Conservation (phyloP, 1,284 basidiomycete species). For the Neonothopanus nambi region DNA sequence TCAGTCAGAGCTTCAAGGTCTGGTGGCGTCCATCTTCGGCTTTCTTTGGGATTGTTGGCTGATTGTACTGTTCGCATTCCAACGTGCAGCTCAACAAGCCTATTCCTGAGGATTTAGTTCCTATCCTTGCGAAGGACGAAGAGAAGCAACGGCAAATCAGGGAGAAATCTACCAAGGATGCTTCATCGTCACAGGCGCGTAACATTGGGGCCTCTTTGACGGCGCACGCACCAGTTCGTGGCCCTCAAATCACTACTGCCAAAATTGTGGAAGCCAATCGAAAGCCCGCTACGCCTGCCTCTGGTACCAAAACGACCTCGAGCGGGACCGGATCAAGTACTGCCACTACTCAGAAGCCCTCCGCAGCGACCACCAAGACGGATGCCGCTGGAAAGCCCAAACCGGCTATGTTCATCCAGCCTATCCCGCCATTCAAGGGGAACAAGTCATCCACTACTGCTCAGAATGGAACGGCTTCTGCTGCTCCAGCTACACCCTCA, state of each 20-base stretch:
- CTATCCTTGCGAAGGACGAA: slow-evolving; percentile 89
- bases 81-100: slow-evolving; percentile 80
- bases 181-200: slow-evolving; percentile 61
- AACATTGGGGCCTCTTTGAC: slow-evolving; percentile 50
- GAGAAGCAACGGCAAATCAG: slow-evolving; percentile 82
- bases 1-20: slow-evolving; percentile 93
- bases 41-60: neutral
- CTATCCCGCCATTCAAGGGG: slow-evolving; percentile 92
- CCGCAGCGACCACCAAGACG: slow-evolving; percentile 34
- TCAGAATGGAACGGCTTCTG: slow-evolving; percentile 26
- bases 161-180: slow-evolving; percentile 74
- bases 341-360: slow-evolving; percentile 34
- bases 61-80: slow-evolving; percentile 8
- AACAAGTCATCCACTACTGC: slow-evolving; percentile 31
- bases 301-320: neutral
- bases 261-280: slow-evolving; percentile 14
- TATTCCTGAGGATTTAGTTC: slow-evolving; percentile 92
- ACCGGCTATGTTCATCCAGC: slow-evolving; percentile 75
- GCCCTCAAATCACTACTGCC: slow-evolving; percentile 14
- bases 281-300: slow-evolving; percentile 12
- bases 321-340: slow-evolving; percentile 37
- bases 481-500: slow-evolving; percentile 25
- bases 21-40: neutral
- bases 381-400: slow-evolving; percentile 36
- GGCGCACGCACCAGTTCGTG: slow-evolving; percentile 31